These are phyloP conservation scores for Cordyceps farinosa DNA, from an alignment of 2,329 filamentous ascomycete species.

Conservation along the genomic window DNA sequence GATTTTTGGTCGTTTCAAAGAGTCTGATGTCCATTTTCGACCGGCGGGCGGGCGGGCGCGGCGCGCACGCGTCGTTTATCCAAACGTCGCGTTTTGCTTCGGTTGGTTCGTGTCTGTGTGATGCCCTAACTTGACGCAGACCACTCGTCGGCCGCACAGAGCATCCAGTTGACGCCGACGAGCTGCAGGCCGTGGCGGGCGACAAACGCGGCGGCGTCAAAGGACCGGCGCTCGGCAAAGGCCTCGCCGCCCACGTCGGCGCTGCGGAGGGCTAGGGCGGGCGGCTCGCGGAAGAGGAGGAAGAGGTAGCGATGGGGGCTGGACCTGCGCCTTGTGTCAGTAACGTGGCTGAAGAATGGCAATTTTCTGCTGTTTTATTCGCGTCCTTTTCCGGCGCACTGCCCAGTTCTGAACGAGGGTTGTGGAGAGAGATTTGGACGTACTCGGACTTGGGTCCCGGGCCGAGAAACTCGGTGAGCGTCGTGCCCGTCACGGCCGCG, in stretches of 20 bases:
- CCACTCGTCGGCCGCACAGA: constrained; percentile 43
- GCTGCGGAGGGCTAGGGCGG: constrained; percentile 32
- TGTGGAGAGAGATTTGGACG: neutral
- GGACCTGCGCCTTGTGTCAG: constrained; percentile 30
- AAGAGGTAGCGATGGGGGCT: constrained; percentile 47
- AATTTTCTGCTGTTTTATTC: too few relatives aligned
- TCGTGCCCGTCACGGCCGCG: constrained; percentile 28
- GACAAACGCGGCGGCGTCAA: constrained; percentile 38
- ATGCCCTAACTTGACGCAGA: constrained; percentile 10
- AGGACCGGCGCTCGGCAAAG: constrained; percentile 42
- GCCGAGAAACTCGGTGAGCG: constrained; percentile 41
- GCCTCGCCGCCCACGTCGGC: constrained; percentile 46
- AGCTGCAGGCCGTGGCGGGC: constrained; percentile 36
- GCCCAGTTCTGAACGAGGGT: too few relatives aligned
- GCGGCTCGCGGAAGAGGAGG: constrained; percentile 41
- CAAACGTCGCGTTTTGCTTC: too few relatives aligned
- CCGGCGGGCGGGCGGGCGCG: too few relatives aligned
- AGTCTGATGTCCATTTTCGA: too few relatives aligned
- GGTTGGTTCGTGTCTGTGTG: neutral
- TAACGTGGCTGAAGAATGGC: neutral
- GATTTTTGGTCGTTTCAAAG: too few relatives aligned
- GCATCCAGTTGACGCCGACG: constrained; percentile 45
- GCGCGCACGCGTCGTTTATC: too few relatives aligned
- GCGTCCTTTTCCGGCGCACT: too few relatives aligned
- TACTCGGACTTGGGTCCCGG: constrained; percentile 46